These are phyloP conservation scores for Pythium volutum DNA, from an alignment of 352 stramenopile genomes.

Conservation along the genomic window DNA sequence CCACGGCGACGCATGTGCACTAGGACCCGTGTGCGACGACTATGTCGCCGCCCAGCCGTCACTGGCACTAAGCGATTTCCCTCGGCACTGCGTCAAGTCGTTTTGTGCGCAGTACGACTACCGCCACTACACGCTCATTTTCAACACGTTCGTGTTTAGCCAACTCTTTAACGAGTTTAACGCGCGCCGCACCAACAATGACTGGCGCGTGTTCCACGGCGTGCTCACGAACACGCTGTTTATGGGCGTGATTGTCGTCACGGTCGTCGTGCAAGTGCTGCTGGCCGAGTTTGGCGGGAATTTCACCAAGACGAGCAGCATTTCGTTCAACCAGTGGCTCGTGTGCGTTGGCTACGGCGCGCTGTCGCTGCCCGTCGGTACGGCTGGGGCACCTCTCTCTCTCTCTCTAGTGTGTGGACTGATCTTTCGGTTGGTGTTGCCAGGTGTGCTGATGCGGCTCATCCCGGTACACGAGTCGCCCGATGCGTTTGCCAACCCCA, in stretches of 20 bases:
- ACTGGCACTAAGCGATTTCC: constrained; percentile 40
- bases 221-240: constrained; percentile 93
- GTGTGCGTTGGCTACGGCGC: constrained; percentile 56
- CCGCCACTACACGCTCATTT: constrained; percentile 96
- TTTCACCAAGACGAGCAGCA: constrained; percentile 74
- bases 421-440: neutral
- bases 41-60: constrained; percentile 43
- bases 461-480: constrained; percentile 67
- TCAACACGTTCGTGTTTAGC: constrained; percentile 98
- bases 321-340: constrained; percentile 62
- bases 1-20: constrained; percentile 40
- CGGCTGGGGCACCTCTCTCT: constrained; percentile 7
- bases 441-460: constrained; percentile 71
- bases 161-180: constrained; percentile 94
- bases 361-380: constrained; percentile 70
- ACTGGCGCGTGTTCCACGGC: constrained; percentile 94
- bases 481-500: constrained; percentile 71
- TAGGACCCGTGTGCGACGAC: constrained; percentile 51
- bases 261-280: constrained; percentile 92
- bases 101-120: constrained; percentile 70
- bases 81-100: constrained; percentile 42
- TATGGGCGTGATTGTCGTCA: constrained; percentile 90
- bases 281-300: constrained; percentile 95
- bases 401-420: neutral
- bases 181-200: constrained; percentile 88